phyloP scores from a whole-genome alignment of 495 filamentous ascomycete genomes.

The Sphaerosporella brunnea region DNA sequence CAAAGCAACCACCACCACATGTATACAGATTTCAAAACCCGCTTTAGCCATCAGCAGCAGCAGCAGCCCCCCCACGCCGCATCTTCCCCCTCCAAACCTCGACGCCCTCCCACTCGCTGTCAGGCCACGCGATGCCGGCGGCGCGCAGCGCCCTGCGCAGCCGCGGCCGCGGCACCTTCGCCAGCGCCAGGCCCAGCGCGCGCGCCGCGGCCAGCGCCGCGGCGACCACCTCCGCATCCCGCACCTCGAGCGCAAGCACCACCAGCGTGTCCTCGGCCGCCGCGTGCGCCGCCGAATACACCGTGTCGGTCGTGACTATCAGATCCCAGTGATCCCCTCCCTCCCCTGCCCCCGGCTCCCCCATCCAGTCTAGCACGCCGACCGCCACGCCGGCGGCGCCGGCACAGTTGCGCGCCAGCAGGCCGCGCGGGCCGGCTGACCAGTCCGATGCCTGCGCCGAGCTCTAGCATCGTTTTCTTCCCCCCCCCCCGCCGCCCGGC shows the following conservation, averaged over 20 bases:
- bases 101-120: conserved; percentile 27
- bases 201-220: conserved; percentile 10
- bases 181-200: conserved; percentile 13
- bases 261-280: conserved; percentile 6
- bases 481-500: not conserved
- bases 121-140: conserved; percentile 24
- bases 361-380: conserved; percentile 16
- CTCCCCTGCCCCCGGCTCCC: not conserved
- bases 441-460: conserved; percentile 22
- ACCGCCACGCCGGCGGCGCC: conserved; percentile 13
- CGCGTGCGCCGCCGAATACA: conserved; percentile 9
- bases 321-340: conserved; percentile 5
- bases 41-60: no score
- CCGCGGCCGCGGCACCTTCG: conserved; percentile 24
- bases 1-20: no score
- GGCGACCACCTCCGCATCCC: conserved; percentile 14
- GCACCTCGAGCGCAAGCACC: conserved; percentile 16
- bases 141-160: conserved; percentile 27
- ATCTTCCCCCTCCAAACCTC: conserved; percentile 28
- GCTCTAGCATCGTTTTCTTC: conserved; percentile 20
- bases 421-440: conserved; percentile 17
- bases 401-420: conserved; percentile 22
- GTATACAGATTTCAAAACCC: no score
- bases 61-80: no score
- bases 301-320: conserved; percentile 20